A percentile compares a stretch with the other conserved stretches of the same genome.
Evolutionary conservation across 129 eudicot genomes (phyloP).

Genomic region (Lactuca saligna): DNA sequence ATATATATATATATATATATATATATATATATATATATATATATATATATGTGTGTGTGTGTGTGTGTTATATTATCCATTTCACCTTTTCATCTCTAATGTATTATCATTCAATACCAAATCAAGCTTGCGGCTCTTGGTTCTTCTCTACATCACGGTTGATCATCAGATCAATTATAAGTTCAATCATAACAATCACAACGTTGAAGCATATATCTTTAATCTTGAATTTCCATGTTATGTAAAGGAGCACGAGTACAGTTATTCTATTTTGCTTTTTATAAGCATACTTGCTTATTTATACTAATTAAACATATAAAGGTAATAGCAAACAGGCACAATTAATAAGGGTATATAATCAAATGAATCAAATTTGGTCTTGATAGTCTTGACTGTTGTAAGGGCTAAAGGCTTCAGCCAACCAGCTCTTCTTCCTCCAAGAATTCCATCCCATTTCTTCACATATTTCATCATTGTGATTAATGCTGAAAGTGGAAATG

Average conservation of each 20-base stretch:
- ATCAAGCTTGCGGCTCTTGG: background rate
- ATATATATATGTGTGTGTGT: too few species aligned
- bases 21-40: too few species aligned
- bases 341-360: background rate
- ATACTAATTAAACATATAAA: background rate
- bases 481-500: slow-evolving; percentile 90
- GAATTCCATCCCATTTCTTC: slow-evolving; percentile 96
- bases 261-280: background rate
- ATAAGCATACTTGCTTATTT: background rate
- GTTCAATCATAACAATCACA: background rate
- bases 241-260: background rate
- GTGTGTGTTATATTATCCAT: too few species aligned
- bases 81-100: too few species aligned
- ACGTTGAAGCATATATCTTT: background rate
- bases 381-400: slow-evolving; percentile 88
- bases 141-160: background rate
- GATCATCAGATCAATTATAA: too few species aligned
- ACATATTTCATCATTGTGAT: slow-evolving; percentile 83
- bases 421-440: slow-evolving; percentile 92
- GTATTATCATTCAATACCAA: too few species aligned
- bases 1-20: too few species aligned
- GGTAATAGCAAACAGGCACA: background rate
- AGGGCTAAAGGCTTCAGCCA: slow-evolving; percentile 87
- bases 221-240: background rate
- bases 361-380: slow-evolving; percentile 21